A percentile compares a stretch with the other conserved stretches of the same genome.
Conservation (phyloP, 2,329 filamentous ascomycete genomes). For the Stachybotrys echinatus region DNA sequence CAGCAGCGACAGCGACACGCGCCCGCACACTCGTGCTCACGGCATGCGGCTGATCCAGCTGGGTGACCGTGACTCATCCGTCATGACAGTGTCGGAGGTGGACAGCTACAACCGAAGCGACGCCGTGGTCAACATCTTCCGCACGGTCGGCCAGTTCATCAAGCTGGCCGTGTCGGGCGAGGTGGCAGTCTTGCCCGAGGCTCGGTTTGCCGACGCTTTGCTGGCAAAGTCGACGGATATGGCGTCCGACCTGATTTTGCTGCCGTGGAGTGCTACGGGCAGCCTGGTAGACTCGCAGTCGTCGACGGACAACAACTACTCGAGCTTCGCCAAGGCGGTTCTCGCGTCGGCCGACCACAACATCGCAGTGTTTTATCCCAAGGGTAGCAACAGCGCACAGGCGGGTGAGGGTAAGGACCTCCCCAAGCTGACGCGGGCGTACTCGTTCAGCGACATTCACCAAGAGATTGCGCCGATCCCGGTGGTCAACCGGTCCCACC, state of each 20-base stretch:
- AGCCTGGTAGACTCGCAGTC: constrained; percentile 57
- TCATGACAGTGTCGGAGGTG: constrained; percentile 86
- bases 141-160: constrained; percentile 79
- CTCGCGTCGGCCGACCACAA: constrained; percentile 61
- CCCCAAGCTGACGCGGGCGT: constrained; percentile 38
- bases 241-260: constrained; percentile 66
- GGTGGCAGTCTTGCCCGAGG: constrained; percentile 72
- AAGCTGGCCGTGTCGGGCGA: constrained; percentile 78
- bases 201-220: constrained; percentile 74
- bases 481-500: constrained; percentile 65
- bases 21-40: constrained; percentile 58
- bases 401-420: constrained; percentile 23
- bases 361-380: constrained; percentile 75
- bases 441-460: constrained; percentile 53
- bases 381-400: constrained; percentile 46
- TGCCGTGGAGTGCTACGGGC: constrained; percentile 87
- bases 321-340: constrained; percentile 65
- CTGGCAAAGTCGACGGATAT: constrained; percentile 65
- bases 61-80: constrained; percentile 87
- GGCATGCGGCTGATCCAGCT: constrained; percentile 83
- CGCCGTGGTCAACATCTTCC: constrained; percentile 86
- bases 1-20: neutral
- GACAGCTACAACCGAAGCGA: constrained; percentile 70
- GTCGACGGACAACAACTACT: constrained; percentile 48
- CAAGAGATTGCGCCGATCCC: constrained; percentile 53